Evolutionary conservation across 2,329 filamentous ascomycete genomes (phyloP), one percentile per base, ranked within the genome.

Genomic region (Plenodomus lindquistii): DNA sequence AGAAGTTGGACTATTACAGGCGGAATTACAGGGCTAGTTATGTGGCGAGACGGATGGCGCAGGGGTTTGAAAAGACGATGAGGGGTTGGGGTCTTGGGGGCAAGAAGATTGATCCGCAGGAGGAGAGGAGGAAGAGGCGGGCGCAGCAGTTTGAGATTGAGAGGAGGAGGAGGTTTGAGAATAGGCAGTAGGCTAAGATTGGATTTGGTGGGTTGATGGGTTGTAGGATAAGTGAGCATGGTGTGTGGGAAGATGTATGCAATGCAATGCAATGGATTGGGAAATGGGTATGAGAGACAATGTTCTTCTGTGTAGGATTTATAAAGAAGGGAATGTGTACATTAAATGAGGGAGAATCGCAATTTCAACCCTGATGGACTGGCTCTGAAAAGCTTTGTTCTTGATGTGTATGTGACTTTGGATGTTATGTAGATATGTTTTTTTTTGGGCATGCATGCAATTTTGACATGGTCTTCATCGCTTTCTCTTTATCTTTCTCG

Each of bases 91-190:
- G 61, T 18, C 58, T 54, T 38, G 54, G 56, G 24, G 51, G 50
- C 9, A 54, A 42, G 44, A 59, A 59, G 49, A 50, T 42, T 40
- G 48, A 56, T 15, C 38, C 48, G 20, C 55, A 59, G 44, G 54
- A 57, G 54, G 46, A 50, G 57, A 66, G 51, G 58, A 57, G 44
- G 57, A 63, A 55, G 68, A 66, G 49, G 42, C 58, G 60, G 59
- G 54, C 60, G 20, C 57, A 66, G 42, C 52, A 57, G 42, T 66
- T 63, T 44, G 63, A 67, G 58, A 40, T 57, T 40, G 62, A 67
- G 46, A 50, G 55, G 44, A 55, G 57, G 42, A 54, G 57, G 50
- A 60, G 60, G 59, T 67, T 62, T 51, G 58, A 59, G 60, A 63
- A 55, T 56, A 67, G 60, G 48, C 45, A 56, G 59, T 61, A 59